Conservation (phyloP, 129 eudicot genomes). For the Pittosporum tobira region DNA sequence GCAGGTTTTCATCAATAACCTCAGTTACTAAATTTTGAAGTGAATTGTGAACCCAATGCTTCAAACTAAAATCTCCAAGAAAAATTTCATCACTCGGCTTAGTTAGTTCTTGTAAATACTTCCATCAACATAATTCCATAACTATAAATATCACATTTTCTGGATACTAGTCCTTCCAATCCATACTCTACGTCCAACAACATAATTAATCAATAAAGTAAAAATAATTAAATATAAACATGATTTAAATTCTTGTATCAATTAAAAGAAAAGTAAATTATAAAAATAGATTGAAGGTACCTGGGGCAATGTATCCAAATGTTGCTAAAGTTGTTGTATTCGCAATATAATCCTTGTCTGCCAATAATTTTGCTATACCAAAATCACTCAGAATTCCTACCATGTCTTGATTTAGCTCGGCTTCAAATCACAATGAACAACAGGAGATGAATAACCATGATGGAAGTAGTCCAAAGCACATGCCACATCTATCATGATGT, state of each 20-base stretch:
- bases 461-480: slow-evolving; percentile 37
- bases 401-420: slow-evolving; percentile 37
- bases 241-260: too few species aligned
- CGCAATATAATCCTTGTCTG: slow-evolving; percentile 2
- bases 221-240: background rate
- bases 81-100: slow-evolving; percentile 29
- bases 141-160: slow-evolving; percentile 17
- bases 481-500: slow-evolving; percentile 34
- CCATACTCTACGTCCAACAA: too few species aligned
- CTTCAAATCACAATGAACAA: slow-evolving; percentile 42
- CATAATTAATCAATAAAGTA: too few species aligned
- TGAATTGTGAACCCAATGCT: background rate
- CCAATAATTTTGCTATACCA: slow-evolving; percentile 35
- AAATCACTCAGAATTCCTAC: slow-evolving; percentile 32
- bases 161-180: slow-evolving; percentile 17
- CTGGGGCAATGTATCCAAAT: slow-evolving; percentile 47
- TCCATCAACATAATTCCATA: slow-evolving; percentile 30
- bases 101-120: slow-evolving; percentile 17
- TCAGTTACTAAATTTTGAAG: too few species aligned
- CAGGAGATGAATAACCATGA: slow-evolving; percentile 20
- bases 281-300: slow-evolving; percentile 4
- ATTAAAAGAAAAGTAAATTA: too few species aligned
- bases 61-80: slow-evolving; percentile 11
- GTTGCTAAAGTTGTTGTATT: slow-evolving; percentile 35
- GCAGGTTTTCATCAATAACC: slow-evolving; percentile 10